A percentile compares a stretch with the other conserved stretches of the same genome.
Evolutionary conservation across 1,139 yeast genomes (phyloP).

Genomic region (Yamadazyma atmosphaerica): DNA sequence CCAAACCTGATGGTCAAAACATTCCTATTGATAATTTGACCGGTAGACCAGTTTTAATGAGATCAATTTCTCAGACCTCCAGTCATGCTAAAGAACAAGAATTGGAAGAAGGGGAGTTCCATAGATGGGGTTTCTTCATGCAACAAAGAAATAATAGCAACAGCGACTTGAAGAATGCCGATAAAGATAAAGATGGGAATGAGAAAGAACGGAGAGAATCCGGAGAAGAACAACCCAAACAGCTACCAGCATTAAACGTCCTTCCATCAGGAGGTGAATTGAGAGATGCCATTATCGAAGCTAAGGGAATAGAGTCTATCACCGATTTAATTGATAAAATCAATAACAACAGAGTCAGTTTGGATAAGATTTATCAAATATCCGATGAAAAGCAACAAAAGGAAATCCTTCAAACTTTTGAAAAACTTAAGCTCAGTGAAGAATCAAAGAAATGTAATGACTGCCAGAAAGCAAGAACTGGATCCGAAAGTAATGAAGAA

Average conservation of each 20-base stretch:
- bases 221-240: conserved; percentile 14
- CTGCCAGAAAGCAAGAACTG: neutral
- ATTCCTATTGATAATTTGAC: conserved; percentile 67
- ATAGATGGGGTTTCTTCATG: conserved; percentile 76
- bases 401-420: conserved; percentile 11
- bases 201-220: conserved; percentile 6
- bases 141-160: conserved; percentile 48
- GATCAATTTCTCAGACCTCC: conserved; percentile 65
- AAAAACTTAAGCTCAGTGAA: conserved; percentile 12
- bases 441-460: conserved; percentile 7
- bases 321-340: conserved; percentile 69
- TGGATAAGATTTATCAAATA: conserved; percentile 52
- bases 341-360: conserved; percentile 49
- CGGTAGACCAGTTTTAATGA: conserved; percentile 68
- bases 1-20: conserved; percentile 52
- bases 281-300: conserved; percentile 73
- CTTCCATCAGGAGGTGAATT: conserved; percentile 77
- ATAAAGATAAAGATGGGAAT: conserved; percentile 4
- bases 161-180: conserved; percentile 7
- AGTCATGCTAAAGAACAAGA: conserved; percentile 73
- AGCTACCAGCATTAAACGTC: conserved; percentile 37
- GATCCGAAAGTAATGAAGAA: no score
- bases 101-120: conserved; percentile 89
- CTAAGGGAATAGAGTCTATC: conserved; percentile 75
- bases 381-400: conserved; percentile 15